Evolutionary conservation across 2,329 filamentous ascomycete genomes (phyloP), one percentile per base, ranked within the genome.

Genomic region (Aspergillus luchuensis): DNA sequence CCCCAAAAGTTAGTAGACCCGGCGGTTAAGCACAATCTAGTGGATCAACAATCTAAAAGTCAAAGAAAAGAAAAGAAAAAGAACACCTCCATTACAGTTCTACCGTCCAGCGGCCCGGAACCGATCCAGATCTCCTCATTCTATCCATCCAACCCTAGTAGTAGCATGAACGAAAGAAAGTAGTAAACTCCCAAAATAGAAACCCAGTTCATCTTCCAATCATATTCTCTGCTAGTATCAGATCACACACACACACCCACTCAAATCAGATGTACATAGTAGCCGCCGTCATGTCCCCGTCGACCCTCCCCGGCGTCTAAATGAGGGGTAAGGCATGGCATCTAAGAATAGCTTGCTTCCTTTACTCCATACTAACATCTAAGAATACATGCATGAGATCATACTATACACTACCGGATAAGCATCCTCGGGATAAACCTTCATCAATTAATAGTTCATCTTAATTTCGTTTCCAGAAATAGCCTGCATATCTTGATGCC

Each of bases 241-340:
- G 28, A 30, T 30, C 28, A 30, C 28, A 30, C 28, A 30, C 28
- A 5, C 8, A n/a, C 47, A 11, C 3, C 25, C 25, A 17, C 17
- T 33, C 47, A n/a, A n/a, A 13, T 28, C 47, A 17, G 47, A 8
- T 17, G 25, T 10, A 5, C 25, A 30, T 30, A 17, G 25, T 33
- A 50, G 47, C 47, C 47, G 47, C 47, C 47, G 15, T 8, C 47
- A 17, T n/a, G 23, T n/a, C 28, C 17, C 25, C 5, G 5, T n/a
- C 6, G 41, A 30, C 47, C 47, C 47, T 50, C 47, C 47, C 25
- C 47, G 47, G 47, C 47, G 47, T 50, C 47, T 50, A 50, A 50
- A 50, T 17, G 47, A 50, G 47, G 47, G 47, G 47, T 17, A 50
- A n/a, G 8, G 17, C n/a, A 28, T 50, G 25, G 11, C n/a, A 28